These are phyloP conservation scores for Pseudogymnoascus sp. DNA, from an alignment of 2,329 filamentous ascomycete species.

Conservation along the genomic window DNA sequence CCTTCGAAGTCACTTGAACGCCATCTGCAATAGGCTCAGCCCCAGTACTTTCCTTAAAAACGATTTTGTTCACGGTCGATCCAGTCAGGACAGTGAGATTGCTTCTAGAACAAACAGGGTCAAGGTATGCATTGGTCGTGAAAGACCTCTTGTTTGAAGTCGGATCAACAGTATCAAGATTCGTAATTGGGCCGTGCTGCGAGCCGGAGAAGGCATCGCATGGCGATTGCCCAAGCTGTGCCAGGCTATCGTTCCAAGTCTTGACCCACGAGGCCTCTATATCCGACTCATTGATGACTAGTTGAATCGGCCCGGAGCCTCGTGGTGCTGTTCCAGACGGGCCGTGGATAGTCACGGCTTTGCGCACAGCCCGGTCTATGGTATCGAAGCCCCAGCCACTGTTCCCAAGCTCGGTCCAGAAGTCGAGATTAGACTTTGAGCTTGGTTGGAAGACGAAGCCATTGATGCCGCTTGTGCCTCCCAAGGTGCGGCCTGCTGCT, in stretches of 20 bases:
- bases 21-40: slow-evolving; percentile 12
- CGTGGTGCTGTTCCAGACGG: slow-evolving; percentile 1
- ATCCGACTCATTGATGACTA: neutral
- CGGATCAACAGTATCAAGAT: neutral
- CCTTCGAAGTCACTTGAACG: slow-evolving; percentile 10
- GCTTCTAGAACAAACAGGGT: slow-evolving; percentile 9
- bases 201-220: slow-evolving; percentile 2
- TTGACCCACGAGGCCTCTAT: neutral
- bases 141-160: neutral
- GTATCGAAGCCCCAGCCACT: slow-evolving; percentile 31
- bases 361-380: slow-evolving; percentile 33
- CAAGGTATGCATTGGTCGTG: slow-evolving; percentile 10
- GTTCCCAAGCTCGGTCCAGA: slow-evolving; percentile 34
- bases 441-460: slow-evolving; percentile 23
- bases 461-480: slow-evolving; percentile 33
- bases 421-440: slow-evolving; percentile 27
- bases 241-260: slow-evolving; percentile 13
- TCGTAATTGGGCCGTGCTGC: neutral
- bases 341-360: slow-evolving; percentile 21
- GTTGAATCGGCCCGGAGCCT: neutral
- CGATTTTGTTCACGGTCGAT: slow-evolving; percentile 11
- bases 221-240: slow-evolving; percentile 15
- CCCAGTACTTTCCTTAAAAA: neutral
- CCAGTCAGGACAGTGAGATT: slow-evolving; percentile 11
- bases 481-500: slow-evolving; percentile 31